phyloP scores from a whole-genome alignment of 352 stramenopile genomes.

The Pythium rhizo-oryzae region DNA sequence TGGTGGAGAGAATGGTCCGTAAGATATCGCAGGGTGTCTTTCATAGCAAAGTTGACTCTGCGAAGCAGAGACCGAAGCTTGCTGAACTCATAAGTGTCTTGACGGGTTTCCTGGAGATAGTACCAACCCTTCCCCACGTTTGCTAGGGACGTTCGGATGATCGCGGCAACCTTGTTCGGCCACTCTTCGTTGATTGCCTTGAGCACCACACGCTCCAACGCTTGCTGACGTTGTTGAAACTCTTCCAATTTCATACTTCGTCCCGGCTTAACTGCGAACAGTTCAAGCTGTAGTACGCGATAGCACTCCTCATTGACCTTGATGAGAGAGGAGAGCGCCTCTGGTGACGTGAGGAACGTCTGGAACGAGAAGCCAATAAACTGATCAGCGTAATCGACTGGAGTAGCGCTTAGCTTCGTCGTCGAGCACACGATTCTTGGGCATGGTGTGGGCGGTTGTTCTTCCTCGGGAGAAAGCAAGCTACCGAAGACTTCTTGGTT shows the following conservation, averaged over 20 bases:
- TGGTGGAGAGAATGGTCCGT: conserved; percentile 72
- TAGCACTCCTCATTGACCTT: conserved; percentile 90
- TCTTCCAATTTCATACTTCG: conserved; percentile 84
- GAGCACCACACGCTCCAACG: conserved; percentile 65
- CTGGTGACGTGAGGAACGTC: conserved; percentile 80
- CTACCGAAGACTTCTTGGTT: conserved; percentile 66
- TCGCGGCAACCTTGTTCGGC: conserved; percentile 65
- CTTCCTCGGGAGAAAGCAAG: conserved; percentile 55
- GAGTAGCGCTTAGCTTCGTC: conserved; percentile 38
- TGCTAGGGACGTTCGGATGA: conserved; percentile 70
- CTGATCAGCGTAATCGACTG: conserved; percentile 85
- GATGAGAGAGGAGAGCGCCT: conserved; percentile 69
- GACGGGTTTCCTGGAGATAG: conserved; percentile 78
- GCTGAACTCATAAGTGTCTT: conserved; percentile 90
- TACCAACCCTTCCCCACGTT: conserved; percentile 89
- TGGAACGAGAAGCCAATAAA: conserved; percentile 90
- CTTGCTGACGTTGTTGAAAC: conserved; percentile 82
- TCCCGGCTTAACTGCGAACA: conserved; percentile 75
- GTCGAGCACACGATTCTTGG: conserved; percentile 33
- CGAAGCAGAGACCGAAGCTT: conserved; percentile 77
- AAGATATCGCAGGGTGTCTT: conserved; percentile 77
- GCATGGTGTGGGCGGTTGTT: conserved; percentile 42
- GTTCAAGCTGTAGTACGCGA: conserved; percentile 72
- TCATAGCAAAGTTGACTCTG: conserved; percentile 84
- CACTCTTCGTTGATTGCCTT: conserved; percentile 87